Base-by-base conservation (phyloP, 371 early-diverging fungal genomes). In the Dichotomocladium elegans region DNA sequence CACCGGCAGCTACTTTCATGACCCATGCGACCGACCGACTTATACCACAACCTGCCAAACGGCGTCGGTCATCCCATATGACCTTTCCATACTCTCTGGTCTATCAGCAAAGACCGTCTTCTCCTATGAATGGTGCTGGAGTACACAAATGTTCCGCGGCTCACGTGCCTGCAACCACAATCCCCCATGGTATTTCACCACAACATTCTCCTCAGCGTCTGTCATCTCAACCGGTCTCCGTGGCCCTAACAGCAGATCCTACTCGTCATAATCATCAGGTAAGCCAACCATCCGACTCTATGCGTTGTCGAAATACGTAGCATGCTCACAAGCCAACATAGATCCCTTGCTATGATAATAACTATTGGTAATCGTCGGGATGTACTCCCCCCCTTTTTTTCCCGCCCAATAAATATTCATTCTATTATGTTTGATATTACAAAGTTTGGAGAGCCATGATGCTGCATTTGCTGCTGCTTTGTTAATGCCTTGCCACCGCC, bases 301-400 rank as follows among this genome's bases (percentile, higher is more conserved):
- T 24, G 14, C 14, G 25, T n/a, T 24, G 35, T 34, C 19, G n/a
- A 37, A 19, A 37, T 37, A 4, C 37, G n/a, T n/a, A n/a, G n/a
- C n/a, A n/a, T n/a, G n/a, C n/a, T n/a, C n/a, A n/a, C n/a, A n/a
- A n/a, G n/a, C n/a, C n/a, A n/a, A 5, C 15, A 12, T 44, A 44
- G 45, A 44, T 44, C 29, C 45, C 45, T 44, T 44, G 45, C 15
- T 44, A 44, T 44, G 45, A 15, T 15, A 14, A n/a, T n/a, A n/a
- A n/a, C n/a, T n/a, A 41, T 41, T 21, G 21, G 25, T 24, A 41
- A 41, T 24, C 3, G 10, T 14, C 9, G 25, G n/a, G 7, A 8
- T n/a, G 25, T 19, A 41, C 42, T 24, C 21, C 21, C 21, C 42
- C 4, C 3, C n/a, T 25, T 35, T 26, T 22, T 12, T 47, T 10